A percentile compares a stretch with the other conserved stretches of the same genome.
phyloP scores from a whole-genome alignment of 2,329 filamentous ascomycete genomes.

The Dactylellina leptospora region DNA sequence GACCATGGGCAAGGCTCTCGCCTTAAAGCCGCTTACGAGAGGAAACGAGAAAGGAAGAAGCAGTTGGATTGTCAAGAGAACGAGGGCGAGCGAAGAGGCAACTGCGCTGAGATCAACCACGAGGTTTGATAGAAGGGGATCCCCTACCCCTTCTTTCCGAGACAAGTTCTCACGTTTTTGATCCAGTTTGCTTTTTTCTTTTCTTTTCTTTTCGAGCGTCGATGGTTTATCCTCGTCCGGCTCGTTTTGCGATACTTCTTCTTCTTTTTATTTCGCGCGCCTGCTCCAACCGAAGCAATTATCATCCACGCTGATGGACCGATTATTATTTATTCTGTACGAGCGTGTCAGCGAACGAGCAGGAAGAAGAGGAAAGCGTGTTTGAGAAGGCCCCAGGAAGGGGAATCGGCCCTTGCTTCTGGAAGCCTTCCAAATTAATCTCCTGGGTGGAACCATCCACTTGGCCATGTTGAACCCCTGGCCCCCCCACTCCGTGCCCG shows the following conservation, averaged over 20 bases:
- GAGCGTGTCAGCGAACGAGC: slow-evolving; percentile 23
- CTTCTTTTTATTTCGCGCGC: too few relatives aligned
- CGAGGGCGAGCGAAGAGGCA: slow-evolving; percentile 18
- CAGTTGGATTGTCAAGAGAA: background rate
- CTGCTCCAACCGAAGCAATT: too few relatives aligned
- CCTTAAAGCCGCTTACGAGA: slow-evolving; percentile 27
- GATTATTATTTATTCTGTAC: too few relatives aligned
- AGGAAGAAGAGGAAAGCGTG: slow-evolving; percentile 19
- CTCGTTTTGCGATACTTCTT: too few relatives aligned
- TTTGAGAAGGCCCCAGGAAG: slow-evolving; percentile 43
- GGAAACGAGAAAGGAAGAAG: slow-evolving; percentile 11
- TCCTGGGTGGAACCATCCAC: slow-evolving; percentile 22
- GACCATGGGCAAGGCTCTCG: background rate
- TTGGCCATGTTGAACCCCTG: slow-evolving; percentile 32
- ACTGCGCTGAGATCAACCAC: slow-evolving; percentile 27
- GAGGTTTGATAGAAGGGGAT: slow-evolving; percentile 33
- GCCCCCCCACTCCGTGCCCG: slow-evolving; percentile 26
- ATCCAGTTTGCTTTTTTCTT: slow-evolving; percentile 49
- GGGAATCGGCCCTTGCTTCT: slow-evolving; percentile 53
- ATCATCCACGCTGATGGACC: too few relatives aligned
- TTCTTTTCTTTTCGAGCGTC: too few relatives aligned
- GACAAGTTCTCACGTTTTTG: slow-evolving; percentile 49
- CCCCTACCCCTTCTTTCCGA: slow-evolving; percentile 26
- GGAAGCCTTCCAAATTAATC: slow-evolving; percentile 54
- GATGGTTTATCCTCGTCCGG: background rate